Percentiles rank a stretch among this genome's conserved stretches.
Evolutionary conservation across 2,329 filamentous ascomycete species (phyloP).

Genomic region (Coniosporium tulheliwenetii): DNA sequence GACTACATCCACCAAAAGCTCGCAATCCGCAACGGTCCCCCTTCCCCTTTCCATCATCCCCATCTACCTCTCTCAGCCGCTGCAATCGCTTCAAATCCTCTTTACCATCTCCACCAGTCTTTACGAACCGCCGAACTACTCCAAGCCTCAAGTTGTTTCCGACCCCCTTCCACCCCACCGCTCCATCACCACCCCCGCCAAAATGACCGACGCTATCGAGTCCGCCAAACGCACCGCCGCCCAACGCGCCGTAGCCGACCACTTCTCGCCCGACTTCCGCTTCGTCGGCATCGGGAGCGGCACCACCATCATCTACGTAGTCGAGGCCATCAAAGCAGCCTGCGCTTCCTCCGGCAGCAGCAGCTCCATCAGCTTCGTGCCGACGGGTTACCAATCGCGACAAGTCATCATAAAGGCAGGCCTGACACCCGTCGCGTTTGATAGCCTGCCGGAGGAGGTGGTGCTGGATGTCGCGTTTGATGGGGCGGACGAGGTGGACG

Average conservation of each 20-base stretch:
- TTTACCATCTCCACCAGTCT: no score
- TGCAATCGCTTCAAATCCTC: no score
- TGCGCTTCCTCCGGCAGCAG: slow-evolving; percentile 21
- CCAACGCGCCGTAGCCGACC: slow-evolving; percentile 55
- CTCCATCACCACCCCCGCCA: neutral
- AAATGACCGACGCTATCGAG: slow-evolving; percentile 32
- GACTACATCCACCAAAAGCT: no score
- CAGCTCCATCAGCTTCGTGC: slow-evolving; percentile 64
- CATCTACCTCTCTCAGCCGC: no score
- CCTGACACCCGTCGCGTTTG: slow-evolving; percentile 61
- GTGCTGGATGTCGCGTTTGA: slow-evolving; percentile 85
- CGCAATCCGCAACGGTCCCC: no score
- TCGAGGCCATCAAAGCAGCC: slow-evolving; percentile 54
- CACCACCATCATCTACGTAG: slow-evolving; percentile 70
- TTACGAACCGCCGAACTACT: no score
- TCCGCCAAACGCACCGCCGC: slow-evolving; percentile 62
- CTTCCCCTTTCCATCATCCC: no score
- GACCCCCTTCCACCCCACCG: neutral
- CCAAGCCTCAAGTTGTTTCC: no score
- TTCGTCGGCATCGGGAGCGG: slow-evolving; percentile 70
- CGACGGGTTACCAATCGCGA: slow-evolving; percentile 82
- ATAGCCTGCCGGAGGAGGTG: slow-evolving; percentile 48
- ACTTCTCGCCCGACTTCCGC: slow-evolving; percentile 46
- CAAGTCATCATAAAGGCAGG: slow-evolving; percentile 71
- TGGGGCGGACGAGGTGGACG: slow-evolving; percentile 91